Evolutionary conservation across 805 yeast species (phyloP).

Genomic region (Cyberlindnera maritima): DNA sequence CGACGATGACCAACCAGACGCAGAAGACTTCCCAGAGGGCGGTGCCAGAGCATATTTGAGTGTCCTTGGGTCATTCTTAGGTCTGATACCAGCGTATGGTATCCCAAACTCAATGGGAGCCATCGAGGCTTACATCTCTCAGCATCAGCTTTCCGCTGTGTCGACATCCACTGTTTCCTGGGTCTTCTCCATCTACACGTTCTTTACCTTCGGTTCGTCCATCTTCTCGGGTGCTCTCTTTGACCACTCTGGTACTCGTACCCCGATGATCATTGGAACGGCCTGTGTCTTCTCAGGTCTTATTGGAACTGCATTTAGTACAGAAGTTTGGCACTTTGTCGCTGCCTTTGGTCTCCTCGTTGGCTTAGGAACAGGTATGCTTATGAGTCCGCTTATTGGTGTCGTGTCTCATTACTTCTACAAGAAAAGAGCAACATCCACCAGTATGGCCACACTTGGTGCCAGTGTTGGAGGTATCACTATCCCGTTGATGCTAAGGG

Average conservation of each 20-base stretch:
- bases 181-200: slow-evolving; percentile 43
- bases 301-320: slow-evolving; percentile 43
- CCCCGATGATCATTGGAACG: slow-evolving; percentile 36
- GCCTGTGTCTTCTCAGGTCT: slow-evolving; percentile 36
- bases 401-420: slow-evolving; percentile 53
- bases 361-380: slow-evolving; percentile 43
- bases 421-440: slow-evolving; percentile 40
- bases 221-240: slow-evolving; percentile 44
- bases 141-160: slow-evolving; percentile 45
- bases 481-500: slow-evolving; percentile 46
- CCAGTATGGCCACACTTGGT: slow-evolving; percentile 46
- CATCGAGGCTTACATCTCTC: slow-evolving; percentile 53
- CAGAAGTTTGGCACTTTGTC: slow-evolving; percentile 46
- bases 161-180: slow-evolving; percentile 50
- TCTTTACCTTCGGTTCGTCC: slow-evolving; percentile 28
- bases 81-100: slow-evolving; percentile 52
- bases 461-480: slow-evolving; percentile 52
- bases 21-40: slow-evolving; percentile 46
- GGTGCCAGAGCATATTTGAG: slow-evolving; percentile 51
- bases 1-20: neutral
- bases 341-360: slow-evolving; percentile 47
- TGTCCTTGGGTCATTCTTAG: slow-evolving; percentile 53
- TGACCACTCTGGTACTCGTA: slow-evolving; percentile 42
- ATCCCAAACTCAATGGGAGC: slow-evolving; percentile 58
- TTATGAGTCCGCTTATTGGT: slow-evolving; percentile 47